Conservation (phyloP, 352 stramenopile genomes). For the Phytopythium chamaehyphon region DNA sequence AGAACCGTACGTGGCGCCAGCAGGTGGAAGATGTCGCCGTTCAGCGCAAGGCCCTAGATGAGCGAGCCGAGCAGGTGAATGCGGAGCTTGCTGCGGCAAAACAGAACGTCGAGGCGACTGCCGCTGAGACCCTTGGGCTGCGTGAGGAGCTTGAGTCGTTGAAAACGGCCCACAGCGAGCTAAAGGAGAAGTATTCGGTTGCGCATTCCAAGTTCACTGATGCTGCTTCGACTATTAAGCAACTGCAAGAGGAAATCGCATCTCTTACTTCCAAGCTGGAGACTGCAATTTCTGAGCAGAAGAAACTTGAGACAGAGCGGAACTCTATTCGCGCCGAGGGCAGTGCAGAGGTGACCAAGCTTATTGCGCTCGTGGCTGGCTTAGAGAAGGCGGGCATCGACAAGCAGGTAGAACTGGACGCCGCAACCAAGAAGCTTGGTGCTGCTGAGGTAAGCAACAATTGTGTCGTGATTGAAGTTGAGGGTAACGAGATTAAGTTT, state of each 20-base stretch:
- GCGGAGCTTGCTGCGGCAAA: constrained; percentile 25
- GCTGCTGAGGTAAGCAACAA: background rate
- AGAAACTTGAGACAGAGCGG: background rate
- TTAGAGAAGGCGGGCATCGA: constrained; percentile 17
- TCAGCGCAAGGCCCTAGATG: constrained; percentile 21
- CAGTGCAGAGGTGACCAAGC: constrained; percentile 22
- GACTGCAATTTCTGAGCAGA: background rate
- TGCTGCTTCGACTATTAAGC: constrained; percentile 13
- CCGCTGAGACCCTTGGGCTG: constrained; percentile 9
- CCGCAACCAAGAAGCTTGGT: constrained; percentile 19
- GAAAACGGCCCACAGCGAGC: constrained; percentile 14
- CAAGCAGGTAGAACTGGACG: constrained; percentile 14
- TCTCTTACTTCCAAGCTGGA: constrained; percentile 1
- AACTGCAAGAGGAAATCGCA: constrained; percentile 19
- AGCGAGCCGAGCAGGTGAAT: constrained; percentile 22
- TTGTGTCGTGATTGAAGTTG: background rate
- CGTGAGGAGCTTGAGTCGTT: constrained; percentile 8
- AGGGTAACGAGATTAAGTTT: background rate
- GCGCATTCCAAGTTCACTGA: constrained; percentile 5
- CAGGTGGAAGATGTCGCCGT: constrained; percentile 36
- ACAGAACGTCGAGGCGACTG: constrained; percentile 14
- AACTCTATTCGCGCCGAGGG: background rate
- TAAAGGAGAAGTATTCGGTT: constrained; percentile 6
- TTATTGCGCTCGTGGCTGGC: constrained; percentile 22
- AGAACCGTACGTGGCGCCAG: constrained; percentile 32